Conservation (phyloP, 2,329 filamentous ascomycete genomes). For the Stachybotrys echinatus region DNA sequence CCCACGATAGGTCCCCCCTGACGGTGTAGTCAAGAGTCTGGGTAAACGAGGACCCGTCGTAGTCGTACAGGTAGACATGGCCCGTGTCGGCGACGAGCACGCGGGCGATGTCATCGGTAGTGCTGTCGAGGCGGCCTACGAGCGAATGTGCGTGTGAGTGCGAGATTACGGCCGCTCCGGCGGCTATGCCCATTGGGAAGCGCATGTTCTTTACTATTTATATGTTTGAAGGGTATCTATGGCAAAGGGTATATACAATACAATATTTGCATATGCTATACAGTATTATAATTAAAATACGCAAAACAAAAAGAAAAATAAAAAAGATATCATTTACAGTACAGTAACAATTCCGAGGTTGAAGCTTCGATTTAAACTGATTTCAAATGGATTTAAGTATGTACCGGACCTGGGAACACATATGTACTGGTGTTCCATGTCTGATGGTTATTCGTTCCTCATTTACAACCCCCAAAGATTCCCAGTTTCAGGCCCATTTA, state of each 20-base stretch:
- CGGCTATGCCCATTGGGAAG: background rate
- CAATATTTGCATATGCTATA: background rate
- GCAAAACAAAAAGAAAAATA: too few species aligned
- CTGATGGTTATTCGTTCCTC: too few species aligned
- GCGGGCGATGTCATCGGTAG: background rate
- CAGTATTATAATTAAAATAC: background rate
- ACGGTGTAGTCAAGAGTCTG: background rate
- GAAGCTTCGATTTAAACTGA: background rate
- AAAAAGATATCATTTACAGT: too few species aligned
- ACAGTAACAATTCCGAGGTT: too few species aligned
- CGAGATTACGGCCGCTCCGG: background rate
- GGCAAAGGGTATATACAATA: background rate
- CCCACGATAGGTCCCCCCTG: background rate
- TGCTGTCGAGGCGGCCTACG: background rate
- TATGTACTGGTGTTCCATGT: too few species aligned
- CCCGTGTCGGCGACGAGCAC: slow-evolving; percentile 5
- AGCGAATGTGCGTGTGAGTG: background rate
- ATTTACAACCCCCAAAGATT: background rate
- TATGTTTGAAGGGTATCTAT: background rate
- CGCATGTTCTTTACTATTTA: background rate
- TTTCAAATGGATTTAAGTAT: too few species aligned
- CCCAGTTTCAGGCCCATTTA: background rate
- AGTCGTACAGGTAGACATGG: background rate
- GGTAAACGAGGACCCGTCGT: background rate
- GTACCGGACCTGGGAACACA: too few species aligned